A percentile compares a stretch with the other conserved stretches of the same genome.
Conservation (phyloP, 164 flowering plant species). For the Sedum album region DNA sequence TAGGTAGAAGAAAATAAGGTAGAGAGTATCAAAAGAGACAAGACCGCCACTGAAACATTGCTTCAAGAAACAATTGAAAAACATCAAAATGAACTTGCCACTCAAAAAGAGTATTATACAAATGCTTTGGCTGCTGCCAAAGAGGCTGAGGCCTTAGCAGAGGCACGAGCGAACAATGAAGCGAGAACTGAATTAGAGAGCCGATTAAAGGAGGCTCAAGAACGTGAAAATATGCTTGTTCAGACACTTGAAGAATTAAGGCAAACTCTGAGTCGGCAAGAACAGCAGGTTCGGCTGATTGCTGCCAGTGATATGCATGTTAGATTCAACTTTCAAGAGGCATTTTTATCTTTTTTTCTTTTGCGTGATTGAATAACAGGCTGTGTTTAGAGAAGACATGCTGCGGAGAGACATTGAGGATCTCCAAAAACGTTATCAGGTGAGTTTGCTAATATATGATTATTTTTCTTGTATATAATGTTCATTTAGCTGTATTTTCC, state of each 20-base stretch:
- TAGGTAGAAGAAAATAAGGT: slow-evolving; percentile 95
- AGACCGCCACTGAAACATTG: slow-evolving; percentile 81
- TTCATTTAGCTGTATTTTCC: too few relatives aligned
- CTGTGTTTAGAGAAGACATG: slow-evolving; percentile 85
- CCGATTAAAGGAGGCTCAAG: slow-evolving; percentile 83
- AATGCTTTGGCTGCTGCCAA: slow-evolving; percentile 82
- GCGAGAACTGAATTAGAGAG: slow-evolving; percentile 88
- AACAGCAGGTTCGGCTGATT: slow-evolving; percentile 77
- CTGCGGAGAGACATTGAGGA: slow-evolving; percentile 85
- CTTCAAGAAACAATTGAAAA: slow-evolving; percentile 94
- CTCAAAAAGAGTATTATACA: slow-evolving; percentile 79
- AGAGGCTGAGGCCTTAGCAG: slow-evolving; percentile 95
- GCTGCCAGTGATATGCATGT: background rate
- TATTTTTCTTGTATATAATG: slow-evolving; percentile 1
- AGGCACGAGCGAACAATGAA: slow-evolving; percentile 87
- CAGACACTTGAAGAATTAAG: slow-evolving; percentile 91
- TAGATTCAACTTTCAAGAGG: background rate
- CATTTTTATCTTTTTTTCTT: background rate
- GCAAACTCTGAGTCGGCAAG: slow-evolving; percentile 75
- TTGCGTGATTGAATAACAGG: slow-evolving; percentile 35
- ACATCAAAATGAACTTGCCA: slow-evolving; percentile 78
- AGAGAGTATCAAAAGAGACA: slow-evolving; percentile 90
- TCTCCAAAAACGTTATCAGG: slow-evolving; percentile 94
- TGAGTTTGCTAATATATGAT: slow-evolving; percentile 17
- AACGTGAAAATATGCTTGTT: slow-evolving; percentile 86